Evolutionary conservation across 495 filamentous ascomycete genomes (phyloP), one percentile per base, ranked within the genome.

Genomic region (Cladorrhinum samala): DNA sequence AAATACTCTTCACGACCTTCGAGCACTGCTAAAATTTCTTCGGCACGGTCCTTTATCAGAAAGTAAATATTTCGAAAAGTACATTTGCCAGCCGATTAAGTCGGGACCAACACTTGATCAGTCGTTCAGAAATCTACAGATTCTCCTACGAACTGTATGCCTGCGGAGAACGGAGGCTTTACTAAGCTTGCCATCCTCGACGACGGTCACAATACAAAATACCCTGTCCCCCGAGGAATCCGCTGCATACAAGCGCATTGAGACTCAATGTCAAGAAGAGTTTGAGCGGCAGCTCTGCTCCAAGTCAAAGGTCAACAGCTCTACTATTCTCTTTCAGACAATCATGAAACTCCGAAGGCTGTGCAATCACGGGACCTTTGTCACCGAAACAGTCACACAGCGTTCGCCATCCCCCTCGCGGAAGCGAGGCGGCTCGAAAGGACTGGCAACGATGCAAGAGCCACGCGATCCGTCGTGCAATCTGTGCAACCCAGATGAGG

Each of bases 301-400:
- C 16, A 30, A 41, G 17, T 24, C 44, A 24, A 21, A 55, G 18
- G 18, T 33, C 0, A 43, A 55, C 11, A 49, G 14, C n/a, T 24
- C 27, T 18, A 23, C 5, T 2, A 18, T 55, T 2, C 17, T 55
- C 1, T 49, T 49, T 20, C 17, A 24, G 6, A 20, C 52, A 17
- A 24, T 49, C n/a, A 27, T 23, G 13, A 55, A 37, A 5, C 45
- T 49, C 13, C 39, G 52, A 17, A 49, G 42, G 16, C 39, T 55
- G 2, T 55, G 46, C 52, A 43, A 49, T 27, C 52, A 49, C 37
- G 52, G 52, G 38, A 54, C 43, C 0, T 49, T 40, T 46, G 13
- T 13, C 4, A 30, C 23, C 4, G 6, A 9, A 13, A 30, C 23
- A 8, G 7, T 23, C 2, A 2, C 23, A 5, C 44, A 46, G 23